phyloP scores from a whole-genome alignment of 225 moss, liverwort and hornwort species.

The Takakia lepidozioides region DNA sequence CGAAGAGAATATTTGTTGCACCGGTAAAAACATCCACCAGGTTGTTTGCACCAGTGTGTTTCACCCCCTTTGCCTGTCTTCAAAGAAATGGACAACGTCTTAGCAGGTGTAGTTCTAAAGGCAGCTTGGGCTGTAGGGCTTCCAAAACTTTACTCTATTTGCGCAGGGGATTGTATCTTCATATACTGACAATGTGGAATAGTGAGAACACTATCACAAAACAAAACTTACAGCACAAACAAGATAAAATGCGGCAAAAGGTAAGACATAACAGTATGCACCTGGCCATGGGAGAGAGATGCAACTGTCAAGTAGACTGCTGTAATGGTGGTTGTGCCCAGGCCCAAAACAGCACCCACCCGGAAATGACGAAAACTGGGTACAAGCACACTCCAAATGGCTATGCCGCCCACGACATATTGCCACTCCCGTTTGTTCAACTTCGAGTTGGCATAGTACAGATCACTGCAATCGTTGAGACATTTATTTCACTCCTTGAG shows the following conservation, averaged over 20 bases:
- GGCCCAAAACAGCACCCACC: constrained; percentile 37
- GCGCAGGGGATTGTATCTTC: too few relatives aligned
- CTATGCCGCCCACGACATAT: constrained; percentile 46
- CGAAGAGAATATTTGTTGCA: constrained; percentile 64
- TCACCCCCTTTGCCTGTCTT: constrained; percentile 25
- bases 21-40: constrained; percentile 55
- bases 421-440: constrained; percentile 58
- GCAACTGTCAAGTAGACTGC: constrained; percentile 36
- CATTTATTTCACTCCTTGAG: too few relatives aligned
- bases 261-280: too few relatives aligned
- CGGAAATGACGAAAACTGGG: constrained; percentile 52
- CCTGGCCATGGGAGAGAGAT: constrained; percentile 38
- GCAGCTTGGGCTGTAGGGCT: too few relatives aligned
- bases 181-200: too few relatives aligned
- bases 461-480: constrained; percentile 36
- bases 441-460: constrained; percentile 47
- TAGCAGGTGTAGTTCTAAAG: too few relatives aligned
- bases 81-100: neutral
- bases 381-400: constrained; percentile 48
- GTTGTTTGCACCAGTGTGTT: constrained; percentile 32
- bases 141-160: too few relatives aligned
- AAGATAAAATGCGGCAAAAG: too few relatives aligned
- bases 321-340: constrained; percentile 47
- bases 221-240: too few relatives aligned
- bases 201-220: too few relatives aligned